Conservation (phyloP, 495 filamentous ascomycete genomes). For the Aspergillus carlsbadensis region DNA sequence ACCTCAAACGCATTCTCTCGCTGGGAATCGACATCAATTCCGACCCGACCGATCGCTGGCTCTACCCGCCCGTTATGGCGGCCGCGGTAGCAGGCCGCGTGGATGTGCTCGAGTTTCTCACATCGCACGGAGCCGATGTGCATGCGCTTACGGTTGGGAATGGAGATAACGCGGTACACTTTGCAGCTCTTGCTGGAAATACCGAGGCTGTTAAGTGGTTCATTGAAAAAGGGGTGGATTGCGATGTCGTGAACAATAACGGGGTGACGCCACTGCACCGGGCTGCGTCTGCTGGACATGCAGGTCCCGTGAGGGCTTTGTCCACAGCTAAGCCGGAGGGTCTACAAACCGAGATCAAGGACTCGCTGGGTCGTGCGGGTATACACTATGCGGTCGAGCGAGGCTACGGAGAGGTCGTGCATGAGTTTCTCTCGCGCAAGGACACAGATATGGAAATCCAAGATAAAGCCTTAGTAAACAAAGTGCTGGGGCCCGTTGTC, state of each 20-base stretch:
- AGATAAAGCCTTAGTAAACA: too few relatives aligned
- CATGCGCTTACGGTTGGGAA: not conserved
- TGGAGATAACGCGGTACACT: not conserved
- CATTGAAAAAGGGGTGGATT: not conserved
- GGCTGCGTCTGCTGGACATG: not conserved
- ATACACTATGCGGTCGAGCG: too few relatives aligned
- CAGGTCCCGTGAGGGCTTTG: not conserved
- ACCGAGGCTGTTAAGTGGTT: not conserved
- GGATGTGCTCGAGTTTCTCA: not conserved
- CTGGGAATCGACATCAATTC: not conserved
- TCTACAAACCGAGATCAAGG: too few relatives aligned
- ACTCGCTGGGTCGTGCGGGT: too few relatives aligned
- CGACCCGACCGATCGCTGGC: not conserved
- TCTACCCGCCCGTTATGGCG: not conserved
- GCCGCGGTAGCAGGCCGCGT: not conserved
- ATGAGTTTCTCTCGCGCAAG: too few relatives aligned
- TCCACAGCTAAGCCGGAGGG: too few relatives aligned
- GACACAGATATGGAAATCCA: too few relatives aligned
- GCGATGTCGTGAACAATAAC: not conserved
- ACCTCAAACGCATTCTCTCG: not conserved
- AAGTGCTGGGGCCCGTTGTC: too few relatives aligned
- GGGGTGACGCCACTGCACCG: not conserved
- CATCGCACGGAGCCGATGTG: not conserved
- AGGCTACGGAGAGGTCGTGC: too few relatives aligned
- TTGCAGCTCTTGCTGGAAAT: conserved; percentile 1